Evolutionary conservation across 768 basidiomycete genomes (phyloP).

Genomic region (Agrocybe praecox): DNA sequence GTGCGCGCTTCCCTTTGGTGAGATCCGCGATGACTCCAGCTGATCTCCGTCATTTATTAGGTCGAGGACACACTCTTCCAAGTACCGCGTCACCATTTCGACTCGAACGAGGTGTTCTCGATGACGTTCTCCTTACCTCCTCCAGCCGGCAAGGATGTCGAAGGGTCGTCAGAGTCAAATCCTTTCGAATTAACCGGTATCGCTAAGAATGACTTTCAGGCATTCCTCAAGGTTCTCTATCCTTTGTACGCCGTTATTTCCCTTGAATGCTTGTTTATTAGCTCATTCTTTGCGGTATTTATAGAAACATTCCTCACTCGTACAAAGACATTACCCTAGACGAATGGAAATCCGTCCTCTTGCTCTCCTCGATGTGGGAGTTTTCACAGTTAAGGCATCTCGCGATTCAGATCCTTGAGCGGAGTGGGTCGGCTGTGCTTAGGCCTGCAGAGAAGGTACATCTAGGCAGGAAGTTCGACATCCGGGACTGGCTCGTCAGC

Average conservation of each 20-base stretch:
- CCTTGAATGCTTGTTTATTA: background rate
- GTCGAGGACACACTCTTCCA: slow-evolving; percentile 13
- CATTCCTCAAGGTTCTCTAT: slow-evolving; percentile 16
- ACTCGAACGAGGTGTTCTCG: background rate
- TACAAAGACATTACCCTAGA: background rate
- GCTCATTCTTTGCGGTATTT: background rate
- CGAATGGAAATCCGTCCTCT: slow-evolving; percentile 14
- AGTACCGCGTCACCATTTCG: slow-evolving; percentile 12
- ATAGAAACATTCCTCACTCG: background rate
- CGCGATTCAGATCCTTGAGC: slow-evolving; percentile 24
- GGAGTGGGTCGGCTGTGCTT: background rate
- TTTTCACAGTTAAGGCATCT: slow-evolving; percentile 10
- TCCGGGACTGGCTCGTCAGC: slow-evolving; percentile 33
- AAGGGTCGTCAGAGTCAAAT: slow-evolving; percentile 13
- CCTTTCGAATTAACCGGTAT: slow-evolving; percentile 19
- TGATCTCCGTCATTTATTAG: slow-evolving; percentile 1
- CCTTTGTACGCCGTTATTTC: slow-evolving; percentile 16
- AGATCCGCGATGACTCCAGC: background rate
- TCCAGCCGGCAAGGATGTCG: background rate
- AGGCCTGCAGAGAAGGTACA: slow-evolving; percentile 27
- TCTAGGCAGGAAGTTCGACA: slow-evolving; percentile 29
- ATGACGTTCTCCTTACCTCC: slow-evolving; percentile 9
- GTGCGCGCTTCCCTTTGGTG: background rate
- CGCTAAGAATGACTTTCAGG: slow-evolving; percentile 12
- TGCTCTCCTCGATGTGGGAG: slow-evolving; percentile 16